These are phyloP conservation scores for Debaryomyces udenii DNA, from an alignment of 1,139 yeast species.

Conservation along the genomic window DNA sequence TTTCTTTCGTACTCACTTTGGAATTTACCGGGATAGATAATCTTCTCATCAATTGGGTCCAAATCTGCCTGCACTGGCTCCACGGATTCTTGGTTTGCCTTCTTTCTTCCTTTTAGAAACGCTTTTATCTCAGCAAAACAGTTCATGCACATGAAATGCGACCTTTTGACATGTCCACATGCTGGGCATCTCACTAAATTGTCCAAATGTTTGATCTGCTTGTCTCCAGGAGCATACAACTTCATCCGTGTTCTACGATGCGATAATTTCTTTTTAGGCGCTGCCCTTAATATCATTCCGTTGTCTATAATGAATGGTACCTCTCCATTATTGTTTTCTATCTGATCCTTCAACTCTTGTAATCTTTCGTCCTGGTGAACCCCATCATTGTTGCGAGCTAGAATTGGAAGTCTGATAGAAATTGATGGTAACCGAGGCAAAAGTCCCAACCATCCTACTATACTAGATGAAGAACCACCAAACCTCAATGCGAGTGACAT, in stretches of 20 bases:
- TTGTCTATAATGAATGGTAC: conserved; percentile 50
- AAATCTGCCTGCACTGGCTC: conserved; percentile 52
- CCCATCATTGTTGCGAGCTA: conserved; percentile 8
- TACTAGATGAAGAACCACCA: conserved; percentile 19
- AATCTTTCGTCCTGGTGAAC: conserved; percentile 27
- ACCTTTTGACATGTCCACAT: conserved; percentile 89
- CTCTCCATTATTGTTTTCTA: conserved; percentile 29
- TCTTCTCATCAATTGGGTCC: conserved; percentile 61
- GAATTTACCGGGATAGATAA: conserved; percentile 75
- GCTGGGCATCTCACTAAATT: conserved; percentile 91
- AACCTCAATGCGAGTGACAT: conserved; percentile 32
- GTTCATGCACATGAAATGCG: conserved; percentile 90
- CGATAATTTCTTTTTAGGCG: conserved; percentile 91
- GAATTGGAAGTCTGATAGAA: conserved; percentile 15
- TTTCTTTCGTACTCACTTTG: conserved; percentile 46
- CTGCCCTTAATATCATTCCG: conserved; percentile 76
- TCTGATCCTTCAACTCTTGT: conserved; percentile 34
- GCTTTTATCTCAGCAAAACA: conserved; percentile 82
- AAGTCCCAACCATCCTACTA: conserved; percentile 20
- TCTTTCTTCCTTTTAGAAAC: conserved; percentile 62
- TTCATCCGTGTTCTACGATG: conserved; percentile 83
- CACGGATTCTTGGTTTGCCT: conserved; percentile 32
- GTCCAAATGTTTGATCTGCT: conserved; percentile 74
- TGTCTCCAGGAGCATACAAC: conserved; percentile 79
- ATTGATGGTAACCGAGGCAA: conserved; percentile 30